Evolutionary conservation across 1,139 yeast genomes (phyloP).

Genomic region (Nakaseomyces glabratus): DNA sequence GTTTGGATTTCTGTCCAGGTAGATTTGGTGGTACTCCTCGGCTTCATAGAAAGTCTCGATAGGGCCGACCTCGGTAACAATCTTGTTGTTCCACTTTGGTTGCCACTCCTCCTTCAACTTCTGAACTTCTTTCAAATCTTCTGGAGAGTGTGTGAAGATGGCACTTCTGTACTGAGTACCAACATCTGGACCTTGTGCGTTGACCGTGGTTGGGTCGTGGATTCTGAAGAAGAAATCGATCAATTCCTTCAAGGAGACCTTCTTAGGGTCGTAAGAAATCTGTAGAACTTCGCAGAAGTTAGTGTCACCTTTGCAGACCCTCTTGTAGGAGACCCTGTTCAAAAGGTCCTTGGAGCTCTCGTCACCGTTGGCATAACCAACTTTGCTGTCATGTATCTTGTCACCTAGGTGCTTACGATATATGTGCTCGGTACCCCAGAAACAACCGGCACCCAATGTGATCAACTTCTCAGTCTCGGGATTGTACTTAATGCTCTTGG

Average conservation of each 20-base stretch:
- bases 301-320: slow-evolving; percentile 70
- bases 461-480: slow-evolving; percentile 40
- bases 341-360: slow-evolving; percentile 25
- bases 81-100: slow-evolving; percentile 46
- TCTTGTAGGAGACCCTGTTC: slow-evolving; percentile 56
- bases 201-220: slow-evolving; percentile 66
- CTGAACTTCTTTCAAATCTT: slow-evolving; percentile 39
- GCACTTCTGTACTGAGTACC: slow-evolving; percentile 85
- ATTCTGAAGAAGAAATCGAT: slow-evolving; percentile 80
- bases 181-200: slow-evolving; percentile 69
- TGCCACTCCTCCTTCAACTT: slow-evolving; percentile 39
- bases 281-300: slow-evolving; percentile 73
- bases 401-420: slow-evolving; percentile 54
- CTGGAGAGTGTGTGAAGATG: slow-evolving; percentile 51
- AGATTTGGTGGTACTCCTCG: slow-evolving; percentile 84
- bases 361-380: slow-evolving; percentile 84
- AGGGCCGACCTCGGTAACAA: slow-evolving; percentile 63
- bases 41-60: slow-evolving; percentile 76
- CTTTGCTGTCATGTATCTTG: slow-evolving; percentile 63
- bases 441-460: slow-evolving; percentile 77
- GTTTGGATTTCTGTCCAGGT: slow-evolving; percentile 65
- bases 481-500: slow-evolving; percentile 33
- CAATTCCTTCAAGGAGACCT: slow-evolving; percentile 50
- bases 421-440: slow-evolving; percentile 92
- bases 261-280: slow-evolving; percentile 66